Conservation (phyloP, 768 basidiomycete genomes). For the Sporobolomyces pararoseus region DNA sequence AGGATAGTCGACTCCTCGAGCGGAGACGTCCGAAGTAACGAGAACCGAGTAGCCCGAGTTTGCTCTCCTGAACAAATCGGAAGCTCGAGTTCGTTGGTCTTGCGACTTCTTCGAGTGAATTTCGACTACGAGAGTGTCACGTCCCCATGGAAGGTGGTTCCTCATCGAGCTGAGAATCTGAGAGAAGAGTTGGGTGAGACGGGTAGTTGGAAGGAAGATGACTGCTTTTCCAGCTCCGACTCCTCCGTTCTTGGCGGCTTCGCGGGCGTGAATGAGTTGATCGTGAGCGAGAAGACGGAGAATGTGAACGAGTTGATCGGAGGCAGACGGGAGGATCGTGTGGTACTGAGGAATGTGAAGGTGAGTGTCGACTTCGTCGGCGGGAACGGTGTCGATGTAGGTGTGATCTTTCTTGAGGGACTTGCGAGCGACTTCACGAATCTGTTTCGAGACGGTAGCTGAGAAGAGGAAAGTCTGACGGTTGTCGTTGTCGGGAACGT, state of each 20-base stretch:
- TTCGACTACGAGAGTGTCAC: constrained; percentile 64
- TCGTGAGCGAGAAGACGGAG: constrained; percentile 80
- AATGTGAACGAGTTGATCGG: constrained; percentile 72
- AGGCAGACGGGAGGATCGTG: constrained; percentile 65
- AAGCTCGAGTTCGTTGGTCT: constrained; percentile 54
- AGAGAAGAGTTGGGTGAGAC: constrained; percentile 72
- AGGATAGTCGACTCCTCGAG: constrained; percentile 67
- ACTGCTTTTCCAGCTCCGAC: constrained; percentile 53
- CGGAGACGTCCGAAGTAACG: constrained; percentile 52
- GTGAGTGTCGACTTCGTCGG: constrained; percentile 62
- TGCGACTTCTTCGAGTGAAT: constrained; percentile 64
- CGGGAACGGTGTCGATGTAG: constrained; percentile 61
- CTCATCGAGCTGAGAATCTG: constrained; percentile 60
- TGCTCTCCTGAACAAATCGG: constrained; percentile 64
- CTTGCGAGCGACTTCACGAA: constrained; percentile 51
- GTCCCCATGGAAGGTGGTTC: constrained; percentile 56
- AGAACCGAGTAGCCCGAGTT: constrained; percentile 56
- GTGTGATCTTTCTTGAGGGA: constrained; percentile 48
- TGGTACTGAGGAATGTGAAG: constrained; percentile 75
- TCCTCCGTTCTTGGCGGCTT: constrained; percentile 44
- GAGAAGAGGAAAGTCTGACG: constrained; percentile 55
- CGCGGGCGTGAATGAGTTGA: constrained; percentile 64
- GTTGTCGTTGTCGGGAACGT: constrained; percentile 49
- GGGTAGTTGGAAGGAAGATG: constrained; percentile 69
- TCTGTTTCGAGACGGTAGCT: constrained; percentile 52